Base-by-base conservation (phyloP, 495 filamentous ascomycete genomes). In the Glarea lozoyensis region DNA sequence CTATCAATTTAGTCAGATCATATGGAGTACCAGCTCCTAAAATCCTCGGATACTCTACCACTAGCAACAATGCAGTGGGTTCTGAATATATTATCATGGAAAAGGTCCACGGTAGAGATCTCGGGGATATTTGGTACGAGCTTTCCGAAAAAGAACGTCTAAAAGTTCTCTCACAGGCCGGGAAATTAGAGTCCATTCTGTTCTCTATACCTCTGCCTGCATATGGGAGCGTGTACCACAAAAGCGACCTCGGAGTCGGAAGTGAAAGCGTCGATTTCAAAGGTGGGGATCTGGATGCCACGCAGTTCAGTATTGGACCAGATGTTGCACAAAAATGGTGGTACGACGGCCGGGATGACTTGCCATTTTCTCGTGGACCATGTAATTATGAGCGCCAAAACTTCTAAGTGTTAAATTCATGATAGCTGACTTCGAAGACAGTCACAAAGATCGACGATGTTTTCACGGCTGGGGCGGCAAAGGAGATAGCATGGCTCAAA, bases 401-500 rank as follows among this genome's bases (percentile, higher is more conserved):
- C 7, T 29, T 29, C n/a, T n/a, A n/a, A 7, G 7, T 29, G 25
- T n/a, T 29, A n/a, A n/a, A 29, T 29, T n/a, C 25, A n/a, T 7
- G 7, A 29, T 29, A 29, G 25, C 25, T 29, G n/a, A 29, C 25
- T 7, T 7, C n/a, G 25, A 29, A n/a, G n/a, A 29, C n/a, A 29
- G 25, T 29, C n/a, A 29, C n/a, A 29, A n/a, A 29, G n/a, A 7
- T 29, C 10, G 32, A 16, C 32, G 9, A 35, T 6, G 32, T 15
- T 16, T 35, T 35, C 17, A 35, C 32, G 6, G 32, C 32, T 9
- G 32, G 32, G 10, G 32, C 32, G 32, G 32, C 5, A 15, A 35
- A 35, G 15, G 32, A 35, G 17, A 10, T 35, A 16, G 32, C 32
- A 10, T 35, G 32, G 32, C 32, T 35, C 15, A 35, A 35, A 35